Conservation (phyloP, 371 early-diverging fungal genomes). For the Batrachochytrium dendrobatidis region DNA sequence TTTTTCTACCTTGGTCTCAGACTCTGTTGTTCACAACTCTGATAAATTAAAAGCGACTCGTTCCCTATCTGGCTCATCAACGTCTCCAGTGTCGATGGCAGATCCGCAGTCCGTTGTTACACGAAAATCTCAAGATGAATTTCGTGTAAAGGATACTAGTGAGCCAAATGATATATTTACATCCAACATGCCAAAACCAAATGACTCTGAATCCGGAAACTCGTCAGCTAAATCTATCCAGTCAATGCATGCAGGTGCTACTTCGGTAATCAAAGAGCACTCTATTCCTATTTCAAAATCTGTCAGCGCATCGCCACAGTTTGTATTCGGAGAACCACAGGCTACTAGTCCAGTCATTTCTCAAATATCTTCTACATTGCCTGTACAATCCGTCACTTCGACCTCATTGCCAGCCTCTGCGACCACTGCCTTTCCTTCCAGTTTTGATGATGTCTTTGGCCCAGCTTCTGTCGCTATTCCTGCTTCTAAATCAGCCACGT, state of each 20-base stretch:
- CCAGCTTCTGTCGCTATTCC: not conserved
- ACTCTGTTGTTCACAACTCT: not conserved
- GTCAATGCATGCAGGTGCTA: not conserved
- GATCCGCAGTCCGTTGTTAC: not conserved
- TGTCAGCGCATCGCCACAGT: too few relatives aligned
- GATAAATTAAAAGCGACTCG: not conserved
- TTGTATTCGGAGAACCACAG: too few relatives aligned
- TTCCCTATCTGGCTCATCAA: not conserved
- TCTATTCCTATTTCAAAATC: too few relatives aligned
- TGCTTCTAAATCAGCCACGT: not conserved
- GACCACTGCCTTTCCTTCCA: not conserved
- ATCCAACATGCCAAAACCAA: not conserved
- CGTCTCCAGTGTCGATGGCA: not conserved
- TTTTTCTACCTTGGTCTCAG: not conserved
- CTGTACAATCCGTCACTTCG: not conserved
- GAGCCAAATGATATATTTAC: not conserved
- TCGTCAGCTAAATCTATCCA: conserved; percentile 1
- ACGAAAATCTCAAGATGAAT: not conserved
- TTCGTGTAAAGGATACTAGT: not conserved
- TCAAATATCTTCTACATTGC: not conserved
- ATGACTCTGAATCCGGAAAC: not conserved
- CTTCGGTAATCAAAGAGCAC: not conserved
- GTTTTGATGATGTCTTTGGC: not conserved
- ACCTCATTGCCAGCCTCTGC: not conserved
- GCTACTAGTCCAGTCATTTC: too few relatives aligned